These are phyloP conservation scores for Petasospora rhodanensis DNA, from an alignment of 1,139 yeast species.

Conservation along the genomic window DNA sequence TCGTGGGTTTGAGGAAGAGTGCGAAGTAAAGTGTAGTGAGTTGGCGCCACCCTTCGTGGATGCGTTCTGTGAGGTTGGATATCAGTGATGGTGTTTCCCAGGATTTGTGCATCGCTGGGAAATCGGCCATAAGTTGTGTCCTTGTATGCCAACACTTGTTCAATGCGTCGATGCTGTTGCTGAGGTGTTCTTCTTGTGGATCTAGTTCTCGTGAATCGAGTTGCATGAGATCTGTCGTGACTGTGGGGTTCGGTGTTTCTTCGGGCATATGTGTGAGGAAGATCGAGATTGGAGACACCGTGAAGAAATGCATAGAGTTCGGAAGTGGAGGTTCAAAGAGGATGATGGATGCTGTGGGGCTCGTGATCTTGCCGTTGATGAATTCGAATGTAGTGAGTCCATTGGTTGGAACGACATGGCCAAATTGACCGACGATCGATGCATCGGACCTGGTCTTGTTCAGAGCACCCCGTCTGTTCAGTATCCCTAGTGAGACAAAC, in stretches of 20 bases:
- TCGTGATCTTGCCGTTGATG: too few relatives aligned
- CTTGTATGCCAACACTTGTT: conserved; percentile 22
- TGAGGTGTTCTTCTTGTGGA: conserved; percentile 15
- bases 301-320: too few relatives aligned
- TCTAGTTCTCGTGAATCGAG: conserved; percentile 20
- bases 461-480: too few relatives aligned
- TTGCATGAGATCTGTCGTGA: conserved; percentile 26
- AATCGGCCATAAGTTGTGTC: conserved; percentile 7
- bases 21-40: conserved; percentile 2
- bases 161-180: conserved; percentile 23
- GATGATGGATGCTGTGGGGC: too few relatives aligned
- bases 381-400: too few relatives aligned
- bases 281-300: too few relatives aligned
- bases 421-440: too few relatives aligned
- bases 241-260: conserved; percentile 28
- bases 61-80: neutral
- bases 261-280: conserved; percentile 45
- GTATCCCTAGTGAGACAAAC: too few relatives aligned
- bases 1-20: conserved; percentile 10
- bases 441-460: too few relatives aligned
- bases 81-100: conserved; percentile 12
- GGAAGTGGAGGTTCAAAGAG: too few relatives aligned
- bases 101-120: conserved; percentile 13
- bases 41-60: neutral
- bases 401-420: too few relatives aligned